A percentile compares a stretch with the other conserved stretches of the same genome.
phyloP scores from a whole-genome alignment of 169 alveolate species.

The Gregarina niphandrodes region DNA sequence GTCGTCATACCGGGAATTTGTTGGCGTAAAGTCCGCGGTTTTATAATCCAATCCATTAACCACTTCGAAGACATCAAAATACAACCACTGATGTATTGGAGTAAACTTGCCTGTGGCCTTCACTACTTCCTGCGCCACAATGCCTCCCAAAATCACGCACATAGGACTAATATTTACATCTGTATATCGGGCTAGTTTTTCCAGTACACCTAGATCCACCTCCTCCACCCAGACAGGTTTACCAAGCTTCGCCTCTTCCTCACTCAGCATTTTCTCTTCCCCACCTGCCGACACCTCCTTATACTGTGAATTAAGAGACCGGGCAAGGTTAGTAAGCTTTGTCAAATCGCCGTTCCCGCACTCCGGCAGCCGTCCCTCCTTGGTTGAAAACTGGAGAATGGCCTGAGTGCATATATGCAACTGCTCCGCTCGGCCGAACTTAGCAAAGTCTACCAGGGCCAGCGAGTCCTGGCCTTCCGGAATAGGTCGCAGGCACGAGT shows the following conservation, averaged over 20 bases:
- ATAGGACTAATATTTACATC: conserved; percentile 63
- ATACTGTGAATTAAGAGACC: conserved; percentile 1
- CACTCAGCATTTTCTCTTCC: no score
- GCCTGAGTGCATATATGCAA: conserved; percentile 63
- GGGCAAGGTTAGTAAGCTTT: neutral
- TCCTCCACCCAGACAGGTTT: conserved; percentile 40
- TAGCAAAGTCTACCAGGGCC: conserved; percentile 66
- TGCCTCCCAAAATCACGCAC: conserved; percentile 89
- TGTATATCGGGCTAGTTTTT: conserved; percentile 42
- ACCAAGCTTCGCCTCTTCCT: conserved; percentile 18
- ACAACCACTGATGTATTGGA: conserved; percentile 83
- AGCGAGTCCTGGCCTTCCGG: conserved; percentile 41
- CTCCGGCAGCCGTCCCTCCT: no score
- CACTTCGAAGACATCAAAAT: conserved; percentile 69
- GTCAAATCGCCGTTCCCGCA: neutral
- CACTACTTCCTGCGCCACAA: conserved; percentile 82
- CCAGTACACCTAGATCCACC: conserved; percentile 47
- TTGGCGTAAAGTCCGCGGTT: conserved; percentile 31
- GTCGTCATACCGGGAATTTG: conserved; percentile 59
- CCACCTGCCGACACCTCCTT: conserved; percentile 18
- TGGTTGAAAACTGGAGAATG: conserved; percentile 8
- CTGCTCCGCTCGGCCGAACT: conserved; percentile 79
- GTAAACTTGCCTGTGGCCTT: conserved; percentile 91
- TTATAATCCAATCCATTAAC: neutral
- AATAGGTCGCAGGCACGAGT: conserved; percentile 37